phyloP scores from a whole-genome alignment of 2,329 filamentous ascomycete species.

The Pestalotiopsis sp. region DNA sequence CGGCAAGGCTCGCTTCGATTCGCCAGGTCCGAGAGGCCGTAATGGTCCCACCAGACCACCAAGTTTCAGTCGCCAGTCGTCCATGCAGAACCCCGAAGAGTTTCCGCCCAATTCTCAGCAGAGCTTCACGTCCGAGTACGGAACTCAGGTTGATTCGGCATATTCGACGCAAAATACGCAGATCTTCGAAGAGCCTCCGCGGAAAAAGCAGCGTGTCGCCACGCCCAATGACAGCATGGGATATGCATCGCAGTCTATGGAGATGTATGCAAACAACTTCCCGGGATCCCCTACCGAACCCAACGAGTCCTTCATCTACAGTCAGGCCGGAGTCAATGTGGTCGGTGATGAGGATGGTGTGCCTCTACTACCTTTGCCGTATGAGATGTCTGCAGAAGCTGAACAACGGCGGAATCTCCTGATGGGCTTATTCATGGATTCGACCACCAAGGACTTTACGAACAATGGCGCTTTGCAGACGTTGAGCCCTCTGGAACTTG shows the following conservation, averaged over 20 bases:
- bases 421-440: slow-evolving; percentile 80
- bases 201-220: slow-evolving; percentile 71
- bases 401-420: slow-evolving; percentile 81
- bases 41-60: slow-evolving; percentile 66
- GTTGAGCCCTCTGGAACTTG: slow-evolving; percentile 77
- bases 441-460: slow-evolving; percentile 63
- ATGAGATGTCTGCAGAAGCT: slow-evolving; percentile 61
- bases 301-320: slow-evolving; percentile 76
- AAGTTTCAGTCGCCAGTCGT: slow-evolving; percentile 70
- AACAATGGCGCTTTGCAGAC: slow-evolving; percentile 76
- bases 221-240: slow-evolving; percentile 60
- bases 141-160: slow-evolving; percentile 69
- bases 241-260: slow-evolving; percentile 46
- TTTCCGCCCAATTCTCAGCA: slow-evolving; percentile 79
- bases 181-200: slow-evolving; percentile 69
- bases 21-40: slow-evolving; percentile 69
- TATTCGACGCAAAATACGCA: slow-evolving; percentile 61
- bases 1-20: slow-evolving; percentile 93
- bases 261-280: slow-evolving; percentile 49
- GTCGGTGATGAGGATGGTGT: slow-evolving; percentile 53
- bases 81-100: slow-evolving; percentile 69
- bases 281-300: slow-evolving; percentile 77
- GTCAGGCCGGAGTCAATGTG: slow-evolving; percentile 46
- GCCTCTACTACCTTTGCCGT: slow-evolving; percentile 65
- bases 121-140: slow-evolving; percentile 75